Conservation (phyloP, 2,329 filamentous ascomycete genomes). For the Aspergillus costaricaensis region DNA sequence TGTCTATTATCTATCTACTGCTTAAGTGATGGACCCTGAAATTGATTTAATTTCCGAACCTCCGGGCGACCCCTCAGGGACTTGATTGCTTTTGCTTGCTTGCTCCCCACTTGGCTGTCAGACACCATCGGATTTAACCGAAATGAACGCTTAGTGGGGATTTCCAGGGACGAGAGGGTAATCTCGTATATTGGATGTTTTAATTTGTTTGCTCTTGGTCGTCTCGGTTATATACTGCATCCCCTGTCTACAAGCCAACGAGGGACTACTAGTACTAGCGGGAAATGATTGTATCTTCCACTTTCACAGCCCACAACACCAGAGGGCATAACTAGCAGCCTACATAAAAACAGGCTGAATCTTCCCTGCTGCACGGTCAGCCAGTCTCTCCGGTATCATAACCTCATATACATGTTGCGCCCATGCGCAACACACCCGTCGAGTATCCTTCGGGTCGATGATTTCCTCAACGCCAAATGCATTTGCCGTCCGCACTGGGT, state of each 20-base stretch:
- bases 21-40: not conserved
- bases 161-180: not conserved
- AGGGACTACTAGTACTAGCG: no score
- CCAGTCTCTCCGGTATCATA: conserved; percentile 54
- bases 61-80: not conserved
- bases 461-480: conserved; percentile 66
- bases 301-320: no score
- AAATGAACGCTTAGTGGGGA: not conserved
- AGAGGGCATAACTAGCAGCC: not conserved
- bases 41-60: not conserved
- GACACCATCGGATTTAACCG: not conserved
- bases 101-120: not conserved
- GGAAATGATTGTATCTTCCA: no score
- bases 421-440: conserved; percentile 59
- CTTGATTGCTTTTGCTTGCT: not conserved
- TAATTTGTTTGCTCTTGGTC: not conserved
- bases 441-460: conserved; percentile 62
- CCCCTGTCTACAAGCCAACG: no score
- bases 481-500: conserved; percentile 65
- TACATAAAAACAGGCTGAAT: conserved; percentile 45
- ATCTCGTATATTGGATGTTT: not conserved
- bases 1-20: no score
- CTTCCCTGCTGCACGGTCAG: conserved; percentile 44
- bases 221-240: not conserved
- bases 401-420: conserved; percentile 56